Conservation (phyloP, 495 filamentous ascomycete species). For the Daldinia grandis region DNA sequence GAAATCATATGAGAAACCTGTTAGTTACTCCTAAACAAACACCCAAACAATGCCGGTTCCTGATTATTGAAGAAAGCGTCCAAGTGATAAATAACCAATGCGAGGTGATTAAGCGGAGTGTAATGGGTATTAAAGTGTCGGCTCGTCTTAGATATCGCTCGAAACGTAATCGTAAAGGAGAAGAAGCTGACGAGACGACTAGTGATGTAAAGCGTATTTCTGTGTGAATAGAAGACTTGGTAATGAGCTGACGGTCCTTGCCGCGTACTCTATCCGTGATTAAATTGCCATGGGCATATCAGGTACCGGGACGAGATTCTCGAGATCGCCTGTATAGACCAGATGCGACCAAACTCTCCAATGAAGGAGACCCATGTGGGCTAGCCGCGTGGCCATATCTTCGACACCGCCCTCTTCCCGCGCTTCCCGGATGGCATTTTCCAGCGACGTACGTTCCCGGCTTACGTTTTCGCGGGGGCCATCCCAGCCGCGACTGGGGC, state of each 20-base stretch:
- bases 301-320: slow-evolving; percentile 28
- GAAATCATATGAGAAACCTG: slow-evolving; percentile 26
- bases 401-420: slow-evolving; percentile 64
- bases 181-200: slow-evolving; percentile 23
- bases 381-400: slow-evolving; percentile 75
- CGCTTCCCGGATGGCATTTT: slow-evolving; percentile 45
- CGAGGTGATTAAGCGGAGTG: slow-evolving; percentile 34
- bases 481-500: slow-evolving; percentile 40
- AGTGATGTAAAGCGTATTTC: slow-evolving; percentile 20
- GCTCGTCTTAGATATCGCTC: slow-evolving; percentile 22
- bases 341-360: slow-evolving; percentile 87
- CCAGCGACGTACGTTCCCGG: slow-evolving; percentile 38
- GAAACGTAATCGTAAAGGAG: slow-evolving; percentile 23
- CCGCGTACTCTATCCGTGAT: slow-evolving; percentile 4
- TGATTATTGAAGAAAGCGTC: slow-evolving; percentile 30
- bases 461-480: slow-evolving; percentile 39
- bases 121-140: slow-evolving; percentile 30
- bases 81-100: slow-evolving; percentile 25
- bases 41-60: slow-evolving; percentile 42
- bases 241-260: not conserved
- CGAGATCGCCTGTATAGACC: slow-evolving; percentile 62
- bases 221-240: slow-evolving; percentile 15
- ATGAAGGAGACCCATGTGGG: slow-evolving; percentile 82
- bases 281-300: slow-evolving; percentile 45
- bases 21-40: slow-evolving; percentile 40